Percentiles rank a stretch among this genome's conserved stretches.
Conservation (phyloP, 2,329 filamentous ascomycete species). For the Aspergillus fumigatiaffinis region DNA sequence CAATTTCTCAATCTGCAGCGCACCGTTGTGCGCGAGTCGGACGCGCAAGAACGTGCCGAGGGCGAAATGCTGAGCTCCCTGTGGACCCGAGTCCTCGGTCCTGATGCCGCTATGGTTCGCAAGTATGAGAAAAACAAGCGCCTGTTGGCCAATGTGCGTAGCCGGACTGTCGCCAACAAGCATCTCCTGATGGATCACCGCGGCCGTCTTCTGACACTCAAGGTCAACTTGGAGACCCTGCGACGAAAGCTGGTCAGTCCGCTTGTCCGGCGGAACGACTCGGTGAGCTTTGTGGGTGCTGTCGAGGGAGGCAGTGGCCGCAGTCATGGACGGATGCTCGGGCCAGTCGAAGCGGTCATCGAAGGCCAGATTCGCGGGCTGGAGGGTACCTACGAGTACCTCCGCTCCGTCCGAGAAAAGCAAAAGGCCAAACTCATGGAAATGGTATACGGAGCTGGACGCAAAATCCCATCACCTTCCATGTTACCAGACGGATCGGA, state of each 20-base stretch:
- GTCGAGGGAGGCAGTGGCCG: constrained; percentile 23
- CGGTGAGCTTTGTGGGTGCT: constrained; percentile 34
- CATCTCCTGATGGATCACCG: constrained; percentile 82
- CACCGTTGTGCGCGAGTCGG: constrained; percentile 77
- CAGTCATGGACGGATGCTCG: constrained; percentile 56
- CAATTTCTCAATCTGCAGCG: constrained; percentile 87
- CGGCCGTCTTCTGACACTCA: constrained; percentile 74
- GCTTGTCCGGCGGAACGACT: constrained; percentile 66
- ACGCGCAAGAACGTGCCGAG: constrained; percentile 74
- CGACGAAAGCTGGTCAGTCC: constrained; percentile 80
- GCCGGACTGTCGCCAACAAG: constrained; percentile 84
- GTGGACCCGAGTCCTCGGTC: constrained; percentile 80
- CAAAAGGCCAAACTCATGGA: constrained; percentile 84
- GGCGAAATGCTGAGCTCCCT: constrained; percentile 77
- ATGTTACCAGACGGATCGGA: constrained; percentile 22
- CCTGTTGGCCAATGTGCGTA: constrained; percentile 72
- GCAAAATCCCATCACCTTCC: constrained; percentile 22
- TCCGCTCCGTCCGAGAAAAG: constrained; percentile 68
- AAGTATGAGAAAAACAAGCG: constrained; percentile 91
- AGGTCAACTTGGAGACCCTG: constrained; percentile 81
- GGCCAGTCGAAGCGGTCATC: constrained; percentile 50
- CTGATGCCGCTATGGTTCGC: constrained; percentile 67
- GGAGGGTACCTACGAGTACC: constrained; percentile 72
- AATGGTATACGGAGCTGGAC: constrained; percentile 62
- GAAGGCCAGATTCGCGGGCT: constrained; percentile 83